Base-by-base conservation (phyloP, 2,329 filamentous ascomycete species). In the Aspergillus sp. region DNA sequence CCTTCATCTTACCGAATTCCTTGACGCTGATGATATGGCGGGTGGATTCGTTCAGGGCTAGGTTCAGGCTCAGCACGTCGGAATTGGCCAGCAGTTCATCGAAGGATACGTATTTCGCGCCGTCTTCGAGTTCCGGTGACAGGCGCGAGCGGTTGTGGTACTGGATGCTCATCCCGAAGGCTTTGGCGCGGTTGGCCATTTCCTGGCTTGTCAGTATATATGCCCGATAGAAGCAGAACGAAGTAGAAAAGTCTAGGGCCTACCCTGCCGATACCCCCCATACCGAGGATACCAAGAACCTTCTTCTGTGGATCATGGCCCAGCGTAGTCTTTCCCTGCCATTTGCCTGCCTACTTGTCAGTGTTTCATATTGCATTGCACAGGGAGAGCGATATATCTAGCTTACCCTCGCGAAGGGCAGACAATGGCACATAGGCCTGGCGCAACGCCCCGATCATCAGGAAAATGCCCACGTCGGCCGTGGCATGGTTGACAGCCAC, bases 231-330 rank as follows among this genome's bases (percentile, higher is more conserved):
- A 35, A 35, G 34, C n/a, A 36, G 26, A 5, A 19, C 26, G 26
- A n/a, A 36, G 34, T n/a, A 19, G 5, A 36, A 36, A 19, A 1
- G 19, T 19, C 19, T 19, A 19, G 19, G 19, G 6, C 64, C 55
- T 63, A 73, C 71, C 49, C 67, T 59, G 46, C 71, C 71, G 41
- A 74, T 73, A 36, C 71, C 71, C 26, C 71, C 71, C 71, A 74
- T 74, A 2, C 71, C 71, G 19, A 74, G 57, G 43, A 74, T 73
- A 4, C 71, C 71, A 3, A 74, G 61, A 12, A 65, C 57, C 50
- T 73, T 74, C n/a, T 62, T 64, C 50, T 66, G 61, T 29, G 71
- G 71, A 50, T 74, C 71, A 51, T 65, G 66, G n/a, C 71, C 71
- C 5, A 73, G 55, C 9, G 55, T 57, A n/a, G 66, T 60, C 33